Percentiles rank a stretch among this genome's conserved stretches.
Evolutionary conservation across 352 stramenopile species (phyloP).

Genomic region (Hyaloperonospora brassicae): DNA sequence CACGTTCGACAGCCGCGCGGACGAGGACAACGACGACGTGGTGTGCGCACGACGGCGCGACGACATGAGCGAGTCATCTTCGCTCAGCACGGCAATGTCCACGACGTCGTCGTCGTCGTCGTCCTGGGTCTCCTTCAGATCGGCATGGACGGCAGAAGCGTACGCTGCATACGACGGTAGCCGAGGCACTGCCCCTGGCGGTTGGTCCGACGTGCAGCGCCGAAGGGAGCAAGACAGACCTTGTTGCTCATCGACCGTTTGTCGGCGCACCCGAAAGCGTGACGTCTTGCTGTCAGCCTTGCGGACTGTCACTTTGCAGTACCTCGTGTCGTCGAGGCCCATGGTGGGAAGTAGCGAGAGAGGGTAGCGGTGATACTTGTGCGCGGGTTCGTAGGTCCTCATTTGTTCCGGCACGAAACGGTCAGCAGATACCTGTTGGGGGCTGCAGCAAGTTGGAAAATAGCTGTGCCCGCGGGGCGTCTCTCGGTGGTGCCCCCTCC

Average conservation of each 20-base stretch:
- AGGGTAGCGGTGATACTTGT: background rate
- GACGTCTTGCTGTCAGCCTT: conserved; percentile 17
- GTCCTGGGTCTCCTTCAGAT: conserved; percentile 20
- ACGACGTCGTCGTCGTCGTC: conserved; percentile 29
- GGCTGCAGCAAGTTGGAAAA: conserved; percentile 21
- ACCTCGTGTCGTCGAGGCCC: conserved; percentile 35
- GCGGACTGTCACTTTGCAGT: conserved; percentile 55
- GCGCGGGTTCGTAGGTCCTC: conserved; percentile 1
- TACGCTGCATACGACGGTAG: conserved; percentile 21
- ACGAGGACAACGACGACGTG: conserved; percentile 26
- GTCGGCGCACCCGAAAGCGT: conserved; percentile 22
- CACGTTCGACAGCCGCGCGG: conserved; percentile 25
- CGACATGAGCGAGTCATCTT: conserved; percentile 25
- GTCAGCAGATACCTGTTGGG: conserved; percentile 14
- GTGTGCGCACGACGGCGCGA: conserved; percentile 43
- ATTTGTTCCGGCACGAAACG: conserved; percentile 1
- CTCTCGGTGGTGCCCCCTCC: background rate
- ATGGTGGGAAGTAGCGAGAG: conserved; percentile 9
- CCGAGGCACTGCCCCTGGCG: conserved; percentile 9
- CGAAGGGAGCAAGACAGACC: background rate
- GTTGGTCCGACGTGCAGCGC: conserved; percentile 4
- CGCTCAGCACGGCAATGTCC: conserved; percentile 31
- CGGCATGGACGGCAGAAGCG: conserved; percentile 16
- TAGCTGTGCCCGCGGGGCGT: conserved; percentile 7
- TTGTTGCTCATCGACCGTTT: conserved; percentile 29